Base-by-base conservation (phyloP, 2,329 filamentous ascomycete species). In the Calcarisporium arbuscula region DNA sequence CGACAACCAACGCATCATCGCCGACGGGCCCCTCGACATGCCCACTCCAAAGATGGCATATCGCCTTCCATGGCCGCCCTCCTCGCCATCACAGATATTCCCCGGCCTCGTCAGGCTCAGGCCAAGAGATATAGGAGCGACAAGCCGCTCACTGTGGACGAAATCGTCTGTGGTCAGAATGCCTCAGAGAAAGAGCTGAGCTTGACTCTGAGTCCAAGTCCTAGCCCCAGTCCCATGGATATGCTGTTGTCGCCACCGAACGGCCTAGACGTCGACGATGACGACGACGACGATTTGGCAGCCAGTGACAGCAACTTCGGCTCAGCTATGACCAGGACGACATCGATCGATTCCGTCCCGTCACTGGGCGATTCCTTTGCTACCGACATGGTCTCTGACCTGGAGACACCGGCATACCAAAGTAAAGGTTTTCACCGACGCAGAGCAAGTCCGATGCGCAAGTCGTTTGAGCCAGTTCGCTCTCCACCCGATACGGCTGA, bases 81-180 rank as follows among this genome's bases (percentile, higher is more conserved):
- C 19, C 61, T 82, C 21, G 77, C 77, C 20, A 63, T 77, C 34
- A 82, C 77, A 19, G 70, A 67, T 41, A 82, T 82, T 32, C 77
- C 74, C 4, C 64, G 45, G 55, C 68, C 32, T 56, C 65, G 44
- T 18, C 66, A 58, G 35, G 52, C 57, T 19, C 53, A 58, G 30
- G 57, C 59, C 22, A 60, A 48, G 23, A 49, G 51, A 18, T 52
- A 48, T 23, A 40, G 44, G 27, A 38, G 42, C 9, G 48, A 51
- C 14, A 51, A 50, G 36, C 35, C 38, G 8, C 35, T 79, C 58
- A 76, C 72, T 0, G 68, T 77, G 9, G 70, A 76, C 38, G 71
- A 71, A 6, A 68, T 77, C 32, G 65, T 77, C 11, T 64, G 67
- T 44, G 64, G 68, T 33, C 70, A 70, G 20, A 32, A 34, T 29